phyloP scores from a whole-genome alignment of 1,139 yeast genomes.

The Yamadazyma atmosphaerica region DNA sequence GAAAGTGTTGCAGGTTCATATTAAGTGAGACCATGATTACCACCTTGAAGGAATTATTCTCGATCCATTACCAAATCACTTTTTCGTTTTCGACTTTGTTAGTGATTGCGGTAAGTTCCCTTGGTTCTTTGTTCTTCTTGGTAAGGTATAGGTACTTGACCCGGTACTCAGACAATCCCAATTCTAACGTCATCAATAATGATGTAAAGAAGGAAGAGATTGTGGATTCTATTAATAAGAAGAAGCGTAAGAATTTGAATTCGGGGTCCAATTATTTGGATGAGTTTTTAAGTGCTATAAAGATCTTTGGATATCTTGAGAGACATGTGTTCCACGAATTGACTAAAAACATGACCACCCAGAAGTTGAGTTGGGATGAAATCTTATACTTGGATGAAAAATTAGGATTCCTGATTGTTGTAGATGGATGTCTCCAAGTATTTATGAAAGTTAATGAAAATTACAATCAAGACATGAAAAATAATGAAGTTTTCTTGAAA shows the following conservation, averaged over 20 bases:
- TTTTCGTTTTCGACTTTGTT: slow-evolving; percentile 37
- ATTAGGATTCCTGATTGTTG: slow-evolving; percentile 89
- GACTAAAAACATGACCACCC: slow-evolving; percentile 90
- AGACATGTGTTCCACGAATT: slow-evolving; percentile 88
- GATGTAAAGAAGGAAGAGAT: slow-evolving; percentile 22
- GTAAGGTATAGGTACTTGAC: slow-evolving; percentile 42
- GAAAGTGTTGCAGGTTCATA: too few species aligned
- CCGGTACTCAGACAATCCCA: slow-evolving; percentile 31
- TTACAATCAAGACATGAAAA: slow-evolving; percentile 5
- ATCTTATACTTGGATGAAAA: slow-evolving; percentile 69
- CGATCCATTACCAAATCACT: slow-evolving; percentile 32
- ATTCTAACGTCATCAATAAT: slow-evolving; percentile 8
- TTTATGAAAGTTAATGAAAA: slow-evolving; percentile 55
- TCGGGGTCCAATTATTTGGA: slow-evolving; percentile 60
- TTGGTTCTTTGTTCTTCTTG: slow-evolving; percentile 27
- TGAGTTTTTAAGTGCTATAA: slow-evolving; percentile 86
- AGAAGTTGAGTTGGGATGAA: slow-evolving; percentile 77
- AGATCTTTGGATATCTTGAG: slow-evolving; percentile 91
- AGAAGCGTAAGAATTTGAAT: slow-evolving; percentile 23
- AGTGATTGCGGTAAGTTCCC: slow-evolving; percentile 18
- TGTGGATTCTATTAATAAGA: slow-evolving; percentile 32
- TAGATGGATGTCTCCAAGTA: slow-evolving; percentile 86
- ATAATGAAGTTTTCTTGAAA: slow-evolving; percentile 2
- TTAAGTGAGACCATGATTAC: too few species aligned
- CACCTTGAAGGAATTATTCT: slow-evolving; percentile 18